Percentiles rank a stretch among this genome's conserved stretches.
phyloP scores from a whole-genome alignment of 2,329 filamentous ascomycete genomes.

The Daldinia sp. region DNA sequence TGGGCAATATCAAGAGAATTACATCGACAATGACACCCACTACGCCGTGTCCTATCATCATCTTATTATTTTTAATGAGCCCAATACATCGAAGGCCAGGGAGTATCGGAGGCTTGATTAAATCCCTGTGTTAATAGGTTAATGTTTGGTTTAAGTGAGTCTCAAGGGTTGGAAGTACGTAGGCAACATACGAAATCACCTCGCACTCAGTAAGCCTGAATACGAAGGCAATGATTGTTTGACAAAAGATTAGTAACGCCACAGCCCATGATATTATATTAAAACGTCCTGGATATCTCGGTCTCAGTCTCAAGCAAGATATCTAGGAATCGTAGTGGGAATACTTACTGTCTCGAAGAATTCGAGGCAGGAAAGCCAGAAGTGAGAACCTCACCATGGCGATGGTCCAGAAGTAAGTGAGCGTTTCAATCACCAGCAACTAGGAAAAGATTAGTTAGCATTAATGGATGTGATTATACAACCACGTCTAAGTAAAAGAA shows the following conservation, averaged over 20 bases:
- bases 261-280: slow-evolving; percentile 22
- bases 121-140: slow-evolving; percentile 28
- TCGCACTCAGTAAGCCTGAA: slow-evolving; percentile 38
- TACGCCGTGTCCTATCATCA: slow-evolving; percentile 53
- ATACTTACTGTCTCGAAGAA: slow-evolving; percentile 52
- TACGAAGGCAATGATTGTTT: slow-evolving; percentile 34
- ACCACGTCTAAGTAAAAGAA: background rate
- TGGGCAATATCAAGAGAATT: slow-evolving; percentile 52
- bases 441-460: slow-evolving; percentile 37
- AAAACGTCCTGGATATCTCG: slow-evolving; percentile 21
- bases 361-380: slow-evolving; percentile 53
- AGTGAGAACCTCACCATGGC: slow-evolving; percentile 53
- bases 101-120: slow-evolving; percentile 37
- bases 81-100: slow-evolving; percentile 48
- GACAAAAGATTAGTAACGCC: slow-evolving; percentile 28
- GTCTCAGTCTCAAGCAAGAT: slow-evolving; percentile 10
- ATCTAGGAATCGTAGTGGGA: background rate
- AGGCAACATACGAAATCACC: slow-evolving; percentile 22
- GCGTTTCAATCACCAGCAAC: slow-evolving; percentile 40
- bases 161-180: background rate
- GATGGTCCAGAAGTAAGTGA: slow-evolving; percentile 51
- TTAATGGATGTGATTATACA: background rate
- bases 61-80: slow-evolving; percentile 41
- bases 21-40: slow-evolving; percentile 53
- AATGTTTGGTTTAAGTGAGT: background rate